Evolutionary conservation across 176 grass and related monocot species (phyloP), one percentile per base, ranked within the genome.

Genomic region (Musa beccarii): DNA sequence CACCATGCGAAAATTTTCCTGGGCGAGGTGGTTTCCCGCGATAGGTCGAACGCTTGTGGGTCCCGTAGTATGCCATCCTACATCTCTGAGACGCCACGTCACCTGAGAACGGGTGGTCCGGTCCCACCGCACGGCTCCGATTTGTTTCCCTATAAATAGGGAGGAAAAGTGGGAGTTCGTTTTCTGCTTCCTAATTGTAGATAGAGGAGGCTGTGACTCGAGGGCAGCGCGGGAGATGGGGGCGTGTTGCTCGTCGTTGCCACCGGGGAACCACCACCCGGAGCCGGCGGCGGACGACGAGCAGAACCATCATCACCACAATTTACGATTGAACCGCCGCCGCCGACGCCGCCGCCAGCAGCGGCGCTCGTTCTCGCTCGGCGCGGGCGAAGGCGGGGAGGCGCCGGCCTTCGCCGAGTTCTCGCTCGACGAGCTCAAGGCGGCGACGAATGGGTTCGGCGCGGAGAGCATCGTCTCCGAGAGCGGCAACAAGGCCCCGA

Each of bases 401-500:
- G 84, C 65, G 34, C 83, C 89, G n/a, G 5, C 73, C 21, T 77
- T 97, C 79, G 69, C 64, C 11, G 88, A 93, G 86, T 97, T 89
- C 86, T 89, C 90, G 49, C 76, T 97, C 22, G 82, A 79, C 17
- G 88, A 97, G 64, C 88, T 97, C 52, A 87, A 75, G 26, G 76
- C 76, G 1, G 93, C 93, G 69, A 97, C 93, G 63, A 86, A 82
- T 52, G 87, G 87, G 0, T 97, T 97, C 81, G 54, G 79, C n/a
- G 2, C 82, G 10, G 84, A 77, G 74, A 93, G 91, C 77, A 93
- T 98, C 79, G 94, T 98, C 15, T 98, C 94, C 9, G 94, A 98
- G 78, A 93, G 94, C 81, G 90, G 94, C 65, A 88, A 98, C 7
- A 98, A 93, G 82, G 90, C 90, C 59, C 90, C 94, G 11, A 98